Percentiles rank a stretch among this genome's conserved stretches.
Evolutionary conservation across 305 asterid species (phyloP).

Genomic region (Stenogyne calaminthoides): DNA sequence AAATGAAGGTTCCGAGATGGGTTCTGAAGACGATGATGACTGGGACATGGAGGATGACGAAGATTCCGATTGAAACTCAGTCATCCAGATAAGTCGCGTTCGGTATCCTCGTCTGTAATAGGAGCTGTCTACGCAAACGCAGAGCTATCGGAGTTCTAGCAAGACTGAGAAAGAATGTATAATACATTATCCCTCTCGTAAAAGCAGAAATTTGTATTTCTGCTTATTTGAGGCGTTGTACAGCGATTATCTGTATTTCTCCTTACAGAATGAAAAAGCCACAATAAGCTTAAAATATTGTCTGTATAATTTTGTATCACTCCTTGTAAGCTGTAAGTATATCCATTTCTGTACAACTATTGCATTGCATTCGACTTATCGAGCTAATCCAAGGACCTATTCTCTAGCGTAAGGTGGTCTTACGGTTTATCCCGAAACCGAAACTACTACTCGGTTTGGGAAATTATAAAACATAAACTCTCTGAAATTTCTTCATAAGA

Average conservation of each 20-base stretch:
- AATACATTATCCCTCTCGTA: background rate
- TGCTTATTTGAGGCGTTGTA: conserved; percentile 25
- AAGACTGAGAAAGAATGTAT: conserved; percentile 1
- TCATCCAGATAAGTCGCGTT: conserved; percentile 11
- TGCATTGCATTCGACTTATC: background rate
- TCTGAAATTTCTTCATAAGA: too few species aligned
- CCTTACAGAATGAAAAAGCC: conserved; percentile 9
- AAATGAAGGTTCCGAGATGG: conserved; percentile 43
- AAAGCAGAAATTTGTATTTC: conserved; percentile 4
- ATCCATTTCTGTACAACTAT: conserved; percentile 11
- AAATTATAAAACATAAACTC: background rate
- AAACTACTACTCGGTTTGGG: background rate
- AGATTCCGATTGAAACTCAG: conserved; percentile 41
- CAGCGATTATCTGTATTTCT: conserved; percentile 20
- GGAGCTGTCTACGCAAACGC: conserved; percentile 25
- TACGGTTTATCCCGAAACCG: background rate
- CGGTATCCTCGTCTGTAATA: background rate
- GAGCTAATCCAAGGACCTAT: background rate
- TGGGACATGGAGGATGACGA: conserved; percentile 56
- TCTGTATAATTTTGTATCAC: conserved; percentile 22
- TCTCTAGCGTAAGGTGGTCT: background rate
- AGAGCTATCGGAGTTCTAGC: conserved; percentile 1
- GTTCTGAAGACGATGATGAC: conserved; percentile 53
- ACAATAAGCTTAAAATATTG: background rate
- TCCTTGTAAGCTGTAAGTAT: conserved; percentile 13